Evolutionary conservation across 2,329 filamentous ascomycete species (phyloP).

Genomic region (Venturia asperata): DNA sequence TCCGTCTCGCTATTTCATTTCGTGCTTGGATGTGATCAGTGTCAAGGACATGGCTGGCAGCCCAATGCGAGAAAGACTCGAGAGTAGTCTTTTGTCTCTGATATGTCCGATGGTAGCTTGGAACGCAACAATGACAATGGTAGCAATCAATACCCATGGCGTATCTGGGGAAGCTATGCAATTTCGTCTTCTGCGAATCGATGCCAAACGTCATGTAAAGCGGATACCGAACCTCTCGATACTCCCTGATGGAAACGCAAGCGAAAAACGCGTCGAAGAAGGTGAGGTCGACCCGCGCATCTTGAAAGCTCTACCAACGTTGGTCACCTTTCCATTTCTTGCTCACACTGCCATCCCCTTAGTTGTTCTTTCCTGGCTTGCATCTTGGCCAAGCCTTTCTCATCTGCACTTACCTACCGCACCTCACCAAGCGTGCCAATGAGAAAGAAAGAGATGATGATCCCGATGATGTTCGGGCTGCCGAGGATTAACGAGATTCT

Average conservation of each 20-base stretch:
- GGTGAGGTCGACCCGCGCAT: background rate
- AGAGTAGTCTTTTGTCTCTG: background rate
- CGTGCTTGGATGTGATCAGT: background rate
- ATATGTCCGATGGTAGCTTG: background rate
- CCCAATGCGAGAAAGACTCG: background rate
- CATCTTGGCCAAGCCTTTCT: background rate
- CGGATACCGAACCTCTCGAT: background rate
- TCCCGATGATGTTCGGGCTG: background rate
- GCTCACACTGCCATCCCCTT: background rate
- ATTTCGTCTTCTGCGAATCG: background rate
- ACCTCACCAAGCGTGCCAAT: background rate
- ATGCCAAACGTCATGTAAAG: background rate
- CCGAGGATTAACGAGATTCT: background rate
- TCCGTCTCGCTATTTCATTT: background rate
- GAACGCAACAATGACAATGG: background rate
- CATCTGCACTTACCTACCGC: background rate
- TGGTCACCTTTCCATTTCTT: slow-evolving; percentile 1
- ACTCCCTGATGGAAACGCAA: background rate
- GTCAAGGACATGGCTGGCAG: background rate
- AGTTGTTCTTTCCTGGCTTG: background rate
- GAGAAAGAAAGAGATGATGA: background rate
- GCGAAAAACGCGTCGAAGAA: background rate
- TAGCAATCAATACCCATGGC: background rate
- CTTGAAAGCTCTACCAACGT: background rate
- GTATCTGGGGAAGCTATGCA: background rate